phyloP scores from a whole-genome alignment of 2,329 filamentous ascomycete genomes.

The Scedosporium aurantiacum region DNA sequence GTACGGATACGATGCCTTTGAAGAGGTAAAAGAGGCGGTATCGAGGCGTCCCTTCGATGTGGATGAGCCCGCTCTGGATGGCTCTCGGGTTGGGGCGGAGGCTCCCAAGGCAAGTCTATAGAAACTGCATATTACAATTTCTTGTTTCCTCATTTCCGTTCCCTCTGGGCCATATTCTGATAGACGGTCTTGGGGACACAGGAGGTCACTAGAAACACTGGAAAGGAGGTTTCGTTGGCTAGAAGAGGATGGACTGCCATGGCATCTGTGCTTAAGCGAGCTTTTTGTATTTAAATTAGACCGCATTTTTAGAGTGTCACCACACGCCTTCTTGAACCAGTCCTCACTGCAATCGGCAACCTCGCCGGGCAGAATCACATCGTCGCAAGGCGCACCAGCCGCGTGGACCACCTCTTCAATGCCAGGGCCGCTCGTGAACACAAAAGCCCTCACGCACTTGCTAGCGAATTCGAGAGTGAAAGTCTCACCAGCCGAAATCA shows the following conservation, averaged over 20 bases:
- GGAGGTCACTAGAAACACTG: not conserved
- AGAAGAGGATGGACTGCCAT: not conserved
- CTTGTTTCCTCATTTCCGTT: not conserved
- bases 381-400: constrained; percentile 21
- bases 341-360: not conserved
- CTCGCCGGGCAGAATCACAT: constrained; percentile 27
- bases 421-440: constrained; percentile 37
- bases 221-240: not conserved
- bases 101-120: not conserved
- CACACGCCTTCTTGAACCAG: not conserved
- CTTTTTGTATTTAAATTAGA: not conserved
- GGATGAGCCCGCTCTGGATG: not conserved
- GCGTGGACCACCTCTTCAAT: constrained; percentile 32
- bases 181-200: not conserved
- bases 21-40: constrained; percentile 33
- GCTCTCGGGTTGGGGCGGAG: not conserved
- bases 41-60: not conserved
- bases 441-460: constrained; percentile 33
- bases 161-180: not conserved
- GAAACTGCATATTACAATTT: too few relatives aligned
- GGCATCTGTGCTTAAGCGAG: not conserved
- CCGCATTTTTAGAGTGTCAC: not conserved
- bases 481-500: constrained; percentile 33
- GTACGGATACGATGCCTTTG: constrained; percentile 52
- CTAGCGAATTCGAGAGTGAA: constrained; percentile 33